Base-by-base conservation (phyloP, 2,329 filamentous ascomycete species). In the Colletotrichum endophyticum region DNA sequence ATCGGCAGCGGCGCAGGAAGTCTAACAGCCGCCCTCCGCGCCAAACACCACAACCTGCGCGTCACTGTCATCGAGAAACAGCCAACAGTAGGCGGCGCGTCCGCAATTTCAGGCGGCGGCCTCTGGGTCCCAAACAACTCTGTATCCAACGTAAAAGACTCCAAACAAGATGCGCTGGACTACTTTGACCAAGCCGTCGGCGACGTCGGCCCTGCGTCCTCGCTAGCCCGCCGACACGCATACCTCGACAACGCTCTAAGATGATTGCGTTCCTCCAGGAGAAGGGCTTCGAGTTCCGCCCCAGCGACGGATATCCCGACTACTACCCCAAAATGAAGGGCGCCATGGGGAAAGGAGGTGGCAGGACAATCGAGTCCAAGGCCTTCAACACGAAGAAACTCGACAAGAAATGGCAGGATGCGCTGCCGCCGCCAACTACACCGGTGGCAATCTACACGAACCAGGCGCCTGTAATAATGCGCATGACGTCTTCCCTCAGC, bases 91-190 rank as follows among this genome's bases (percentile, higher is more conserved):
- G 84, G 84, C 13, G 84, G 84, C 22, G 81, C 84, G 2, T 80
- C 84, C 12, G 80, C 80, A n/a, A 84, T 81, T 61, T 85, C 84
- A 3, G 84, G 84, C 22, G 82, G 82, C 22, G 81, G 79, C 3
- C 73, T 83, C 30, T 86, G 84, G 84, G 80, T 86, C 13, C 84
- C 84, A 3, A 80, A 81, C 68, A 83, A 81, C 39, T 79, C 81
- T 61, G 36, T 82, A 11, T 73, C 78, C 5, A 79, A 77, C 12
- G 62, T 80, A 4, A 8, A 74, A 34, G 83, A 85, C 78, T 82
- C 77, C 68, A 44, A 70, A 3, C 78, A 80, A 15, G 73, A 79
- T 19, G 82, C 81, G 1, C 66, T 82, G 12, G 77, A 71, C 32
- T 84, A 84, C 76, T 64, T 84, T 61, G 80, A 83, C 32, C 75